phyloP scores from a whole-genome alignment of 177 flowering plant genomes.

The Vitis hybrid region DNA sequence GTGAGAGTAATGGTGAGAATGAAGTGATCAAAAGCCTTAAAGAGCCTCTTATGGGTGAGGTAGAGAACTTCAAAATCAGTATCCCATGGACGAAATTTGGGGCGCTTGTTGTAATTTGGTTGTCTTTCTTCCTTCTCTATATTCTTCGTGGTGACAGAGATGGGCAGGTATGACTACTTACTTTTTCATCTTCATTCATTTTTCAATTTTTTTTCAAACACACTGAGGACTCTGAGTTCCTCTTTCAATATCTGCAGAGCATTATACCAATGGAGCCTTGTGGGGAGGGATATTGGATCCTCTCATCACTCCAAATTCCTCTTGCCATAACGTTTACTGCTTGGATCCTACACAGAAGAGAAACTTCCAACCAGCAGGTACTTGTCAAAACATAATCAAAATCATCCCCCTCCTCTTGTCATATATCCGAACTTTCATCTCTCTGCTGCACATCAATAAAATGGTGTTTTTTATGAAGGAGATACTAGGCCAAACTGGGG shows the following conservation, averaged over 20 bases:
- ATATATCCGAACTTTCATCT: background rate
- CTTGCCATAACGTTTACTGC: slow-evolving; percentile 52
- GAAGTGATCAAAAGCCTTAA: slow-evolving; percentile 11
- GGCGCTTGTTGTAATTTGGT: slow-evolving; percentile 50
- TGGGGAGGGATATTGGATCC: slow-evolving; percentile 59
- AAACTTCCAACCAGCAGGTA: slow-evolving; percentile 36
- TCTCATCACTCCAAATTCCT: slow-evolving; percentile 59
- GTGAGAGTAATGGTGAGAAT: slow-evolving; percentile 12
- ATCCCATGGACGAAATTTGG: slow-evolving; percentile 67
- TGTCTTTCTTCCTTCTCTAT: slow-evolving; percentile 47
- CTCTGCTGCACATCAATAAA: background rate
- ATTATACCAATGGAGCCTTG: slow-evolving; percentile 43
- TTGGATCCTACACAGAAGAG: slow-evolving; percentile 30
- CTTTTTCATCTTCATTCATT: background rate
- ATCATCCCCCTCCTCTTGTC: background rate
- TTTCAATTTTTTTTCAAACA: background rate
- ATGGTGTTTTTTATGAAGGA: slow-evolving; percentile 22
- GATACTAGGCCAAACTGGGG: slow-evolving; percentile 9
- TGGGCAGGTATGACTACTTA: slow-evolving; percentile 38
- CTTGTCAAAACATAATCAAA: background rate
- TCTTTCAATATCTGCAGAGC: slow-evolving; percentile 38
- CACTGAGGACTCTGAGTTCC: background rate
- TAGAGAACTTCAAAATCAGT: slow-evolving; percentile 8
- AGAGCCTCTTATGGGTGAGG: slow-evolving; percentile 37
- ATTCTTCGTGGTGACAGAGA: slow-evolving; percentile 53